Percentiles rank a stretch among this genome's conserved stretches.
Evolutionary conservation across 768 basidiomycete genomes (phyloP).

Genomic region (Lactarius hatsudake): DNA sequence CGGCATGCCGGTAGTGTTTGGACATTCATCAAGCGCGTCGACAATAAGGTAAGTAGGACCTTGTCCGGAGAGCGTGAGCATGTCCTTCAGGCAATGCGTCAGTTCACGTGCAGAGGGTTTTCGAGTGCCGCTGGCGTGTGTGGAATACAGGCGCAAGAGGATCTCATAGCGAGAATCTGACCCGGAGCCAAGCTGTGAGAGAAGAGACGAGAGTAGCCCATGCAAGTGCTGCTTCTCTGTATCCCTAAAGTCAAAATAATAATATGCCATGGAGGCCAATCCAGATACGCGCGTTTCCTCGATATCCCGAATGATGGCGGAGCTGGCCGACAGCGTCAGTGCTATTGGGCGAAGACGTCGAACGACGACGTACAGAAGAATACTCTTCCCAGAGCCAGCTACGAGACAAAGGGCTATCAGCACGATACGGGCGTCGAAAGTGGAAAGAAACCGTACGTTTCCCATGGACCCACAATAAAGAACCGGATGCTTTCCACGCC

Average conservation of each 20-base stretch:
- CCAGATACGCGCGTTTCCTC: background rate
- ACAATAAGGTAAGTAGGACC: too few species aligned
- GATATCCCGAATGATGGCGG: background rate
- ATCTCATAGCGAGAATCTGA: background rate
- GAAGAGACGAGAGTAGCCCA: background rate
- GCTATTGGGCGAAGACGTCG: background rate
- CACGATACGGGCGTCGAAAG: too few species aligned
- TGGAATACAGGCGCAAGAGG: background rate
- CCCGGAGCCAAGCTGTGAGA: background rate
- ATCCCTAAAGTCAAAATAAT: background rate
- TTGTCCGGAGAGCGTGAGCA: background rate
- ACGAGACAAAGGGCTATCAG: background rate
- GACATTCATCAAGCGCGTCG: too few species aligned
- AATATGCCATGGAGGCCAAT: background rate
- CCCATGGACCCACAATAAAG: slow-evolving; percentile 15
- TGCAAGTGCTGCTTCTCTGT: background rate
- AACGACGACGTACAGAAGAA: background rate
- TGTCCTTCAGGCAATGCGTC: background rate
- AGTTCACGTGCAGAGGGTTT: background rate
- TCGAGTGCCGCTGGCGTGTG: background rate
- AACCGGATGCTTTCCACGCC: slow-evolving; percentile 4
- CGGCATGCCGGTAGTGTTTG: too few species aligned
- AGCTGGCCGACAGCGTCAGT: background rate
- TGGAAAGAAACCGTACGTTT: slow-evolving; percentile 3
- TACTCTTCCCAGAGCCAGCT: slow-evolving; percentile 14